Evolutionary conservation across 2,329 filamentous ascomycete species (phyloP).

Genomic region (Ustilaginoidea virens): DNA sequence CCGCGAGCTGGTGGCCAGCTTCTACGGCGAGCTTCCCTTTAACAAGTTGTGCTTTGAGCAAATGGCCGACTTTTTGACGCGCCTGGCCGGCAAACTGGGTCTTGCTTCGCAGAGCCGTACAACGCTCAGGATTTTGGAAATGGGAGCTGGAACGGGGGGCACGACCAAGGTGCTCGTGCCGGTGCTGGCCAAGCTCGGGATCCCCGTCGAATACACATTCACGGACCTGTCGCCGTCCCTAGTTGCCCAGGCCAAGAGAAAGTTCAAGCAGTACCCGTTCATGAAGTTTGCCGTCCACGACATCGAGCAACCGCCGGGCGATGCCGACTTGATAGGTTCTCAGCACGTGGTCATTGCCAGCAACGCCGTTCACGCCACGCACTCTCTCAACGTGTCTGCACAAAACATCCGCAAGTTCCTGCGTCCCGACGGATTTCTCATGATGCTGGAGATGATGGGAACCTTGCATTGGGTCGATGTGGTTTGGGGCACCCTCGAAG

Average conservation of each 20-base stretch:
- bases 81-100: conserved; percentile 1
- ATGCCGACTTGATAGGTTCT: conserved; percentile 5
- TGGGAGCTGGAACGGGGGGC: conserved; percentile 14
- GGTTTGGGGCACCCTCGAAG: conserved; percentile 18
- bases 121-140: conserved; percentile 14
- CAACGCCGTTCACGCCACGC: conserved; percentile 21
- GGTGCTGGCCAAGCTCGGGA: conserved; percentile 14
- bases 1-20: conserved; percentile 16
- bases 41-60: conserved; percentile 17
- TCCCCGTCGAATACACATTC: conserved; percentile 21
- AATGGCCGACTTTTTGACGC: conserved; percentile 17
- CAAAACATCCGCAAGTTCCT: conserved; percentile 9
- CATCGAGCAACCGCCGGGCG: conserved; percentile 8
- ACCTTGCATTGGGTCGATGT: conserved; percentile 14
- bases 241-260: conserved; percentile 5
- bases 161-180: conserved; percentile 17
- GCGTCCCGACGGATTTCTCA: conserved; percentile 6
- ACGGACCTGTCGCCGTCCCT: conserved; percentile 19
- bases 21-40: conserved; percentile 21
- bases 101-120: not conserved
- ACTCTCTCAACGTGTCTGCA: conserved; percentile 3
- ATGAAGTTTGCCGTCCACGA: conserved; percentile 5
- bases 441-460: conserved; percentile 8
- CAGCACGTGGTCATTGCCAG: conserved; percentile 18
- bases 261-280: conserved; percentile 4